phyloP scores from a whole-genome alignment of 2,329 filamentous ascomycete genomes.

The Aspergillus fumigatus region DNA sequence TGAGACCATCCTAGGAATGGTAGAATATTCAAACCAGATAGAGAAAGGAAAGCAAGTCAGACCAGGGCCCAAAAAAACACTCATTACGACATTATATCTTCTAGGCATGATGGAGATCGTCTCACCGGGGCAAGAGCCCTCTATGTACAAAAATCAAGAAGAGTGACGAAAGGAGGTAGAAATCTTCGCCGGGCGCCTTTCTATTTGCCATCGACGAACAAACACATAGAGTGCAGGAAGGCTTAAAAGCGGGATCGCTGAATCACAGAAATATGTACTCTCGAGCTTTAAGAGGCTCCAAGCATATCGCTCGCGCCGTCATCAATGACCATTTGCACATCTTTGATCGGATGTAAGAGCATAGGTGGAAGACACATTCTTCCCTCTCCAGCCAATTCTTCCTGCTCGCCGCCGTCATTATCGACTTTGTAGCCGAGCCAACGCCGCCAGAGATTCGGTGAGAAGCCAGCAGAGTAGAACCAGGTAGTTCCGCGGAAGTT shows the following conservation, averaged over 20 bases:
- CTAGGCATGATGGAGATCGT: not conserved
- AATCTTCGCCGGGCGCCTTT: not conserved
- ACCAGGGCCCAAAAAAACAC: not conserved
- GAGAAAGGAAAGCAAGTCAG: not conserved
- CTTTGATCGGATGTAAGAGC: slow-evolving; percentile 84
- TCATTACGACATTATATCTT: not conserved
- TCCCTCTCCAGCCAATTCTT: slow-evolving; percentile 69
- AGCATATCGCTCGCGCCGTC: slow-evolving; percentile 17
- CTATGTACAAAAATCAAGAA: not conserved
- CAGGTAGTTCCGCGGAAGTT: slow-evolving; percentile 83
- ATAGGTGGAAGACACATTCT: slow-evolving; percentile 89
- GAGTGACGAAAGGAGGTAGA: not conserved
- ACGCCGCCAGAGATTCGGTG: slow-evolving; percentile 72
- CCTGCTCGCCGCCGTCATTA: slow-evolving; percentile 72
- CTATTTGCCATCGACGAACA: not conserved
- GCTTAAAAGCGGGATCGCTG: not conserved
- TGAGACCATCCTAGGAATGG: too few relatives aligned
- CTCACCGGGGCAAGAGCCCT: not conserved
- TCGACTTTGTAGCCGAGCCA: slow-evolving; percentile 82
- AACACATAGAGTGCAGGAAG: not conserved
- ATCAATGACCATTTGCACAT: slow-evolving; percentile 54
- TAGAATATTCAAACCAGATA: not conserved
- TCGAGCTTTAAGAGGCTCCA: not conserved
- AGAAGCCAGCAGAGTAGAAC: slow-evolving; percentile 87
- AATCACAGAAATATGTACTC: not conserved